A percentile compares a stretch with the other conserved stretches of the same genome.
These are phyloP conservation scores for Pseudocercospora eumusae DNA, from an alignment of 2,329 filamentous ascomycete genomes.

Conservation along the genomic window DNA sequence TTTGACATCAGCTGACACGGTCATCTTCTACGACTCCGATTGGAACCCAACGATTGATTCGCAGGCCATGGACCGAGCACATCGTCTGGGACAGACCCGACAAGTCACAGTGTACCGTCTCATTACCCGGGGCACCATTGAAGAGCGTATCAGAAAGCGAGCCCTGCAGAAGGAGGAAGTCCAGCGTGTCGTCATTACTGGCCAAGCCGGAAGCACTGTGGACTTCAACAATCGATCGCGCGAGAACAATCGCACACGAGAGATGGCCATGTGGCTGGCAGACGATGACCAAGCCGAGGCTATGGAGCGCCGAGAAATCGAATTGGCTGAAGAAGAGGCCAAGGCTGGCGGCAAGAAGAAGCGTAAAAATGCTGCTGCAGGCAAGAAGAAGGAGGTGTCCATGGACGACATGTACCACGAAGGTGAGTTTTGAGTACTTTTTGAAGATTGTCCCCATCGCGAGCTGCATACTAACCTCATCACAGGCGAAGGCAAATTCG, in stretches of 20 bases:
- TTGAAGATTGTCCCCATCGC: neutral
- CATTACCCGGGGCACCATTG: slow-evolving; percentile 94
- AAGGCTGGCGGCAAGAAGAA: slow-evolving; percentile 56
- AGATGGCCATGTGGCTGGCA: slow-evolving; percentile 98
- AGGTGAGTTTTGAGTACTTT: slow-evolving; percentile 58
- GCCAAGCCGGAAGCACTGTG: slow-evolving; percentile 67
- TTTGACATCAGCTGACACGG: slow-evolving; percentile 90
- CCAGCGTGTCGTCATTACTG: slow-evolving; percentile 92
- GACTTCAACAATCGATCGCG: slow-evolving; percentile 88
- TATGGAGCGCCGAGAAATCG: slow-evolving; percentile 89
- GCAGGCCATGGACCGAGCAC: slow-evolving; percentile 97
- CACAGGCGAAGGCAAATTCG: slow-evolving; percentile 92
- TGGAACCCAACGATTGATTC: slow-evolving; percentile 99
- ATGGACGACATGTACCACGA: slow-evolving; percentile 99
- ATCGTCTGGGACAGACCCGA: slow-evolving; percentile 91
- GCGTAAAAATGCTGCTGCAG: slow-evolving; percentile 48
- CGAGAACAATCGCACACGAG: slow-evolving; percentile 95
- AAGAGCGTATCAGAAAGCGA: slow-evolving; percentile 95
- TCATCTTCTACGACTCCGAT: slow-evolving; percentile 99
- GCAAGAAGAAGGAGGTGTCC: slow-evolving; percentile 65
- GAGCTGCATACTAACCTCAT: slow-evolving; percentile 19
- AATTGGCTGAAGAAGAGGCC: slow-evolving; percentile 68
- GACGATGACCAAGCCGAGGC: slow-evolving; percentile 95
- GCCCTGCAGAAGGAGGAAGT: slow-evolving; percentile 98
- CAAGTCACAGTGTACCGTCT: slow-evolving; percentile 98